Conservation (phyloP, 2,329 filamentous ascomycete species). For the Talaromyces sp. region DNA sequence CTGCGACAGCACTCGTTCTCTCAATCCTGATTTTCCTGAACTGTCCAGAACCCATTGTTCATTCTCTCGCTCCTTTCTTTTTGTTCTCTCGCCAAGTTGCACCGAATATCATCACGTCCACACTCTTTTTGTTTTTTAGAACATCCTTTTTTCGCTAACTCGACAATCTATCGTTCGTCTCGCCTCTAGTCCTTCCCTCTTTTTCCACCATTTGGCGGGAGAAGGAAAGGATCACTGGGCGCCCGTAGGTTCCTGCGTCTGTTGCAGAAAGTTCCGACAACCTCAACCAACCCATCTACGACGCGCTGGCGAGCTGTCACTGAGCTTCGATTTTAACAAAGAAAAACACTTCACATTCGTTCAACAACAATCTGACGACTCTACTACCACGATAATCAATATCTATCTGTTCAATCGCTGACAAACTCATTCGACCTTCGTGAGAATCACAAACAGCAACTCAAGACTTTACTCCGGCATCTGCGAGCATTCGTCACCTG, state of each 20-base stretch:
- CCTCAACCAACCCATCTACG: neutral
- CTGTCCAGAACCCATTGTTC: slow-evolving; percentile 25
- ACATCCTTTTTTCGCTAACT: slow-evolving; percentile 21
- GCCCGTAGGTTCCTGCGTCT: slow-evolving; percentile 8
- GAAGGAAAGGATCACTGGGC: slow-evolving; percentile 19
- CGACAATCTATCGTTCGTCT: slow-evolving; percentile 13
- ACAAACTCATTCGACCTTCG: slow-evolving; percentile 6
- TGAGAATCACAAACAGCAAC: neutral
- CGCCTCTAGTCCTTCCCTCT: slow-evolving; percentile 25
- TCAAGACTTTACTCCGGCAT: neutral
- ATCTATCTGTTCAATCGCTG: slow-evolving; percentile 6
- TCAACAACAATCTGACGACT: slow-evolving; percentile 19
- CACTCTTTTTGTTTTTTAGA: slow-evolving; percentile 23
- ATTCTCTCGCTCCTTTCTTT: slow-evolving; percentile 18
- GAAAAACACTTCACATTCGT: slow-evolving; percentile 24
- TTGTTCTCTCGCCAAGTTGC: slow-evolving; percentile 20
- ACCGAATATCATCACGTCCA: slow-evolving; percentile 20
- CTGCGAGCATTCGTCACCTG: slow-evolving; percentile 15
- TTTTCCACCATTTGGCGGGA: slow-evolving; percentile 28
- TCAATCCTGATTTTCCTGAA: slow-evolving; percentile 7
- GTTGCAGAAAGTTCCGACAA: slow-evolving; percentile 2
- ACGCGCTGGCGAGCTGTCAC: slow-evolving; percentile 12
- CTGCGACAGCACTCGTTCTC: neutral
- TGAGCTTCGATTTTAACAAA: slow-evolving; percentile 16
- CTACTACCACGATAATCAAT: slow-evolving; percentile 7